Evolutionary conservation across 495 filamentous ascomycete species (phyloP), one percentile per base, ranked within the genome.

Genomic region (Xylaria sp.): DNA sequence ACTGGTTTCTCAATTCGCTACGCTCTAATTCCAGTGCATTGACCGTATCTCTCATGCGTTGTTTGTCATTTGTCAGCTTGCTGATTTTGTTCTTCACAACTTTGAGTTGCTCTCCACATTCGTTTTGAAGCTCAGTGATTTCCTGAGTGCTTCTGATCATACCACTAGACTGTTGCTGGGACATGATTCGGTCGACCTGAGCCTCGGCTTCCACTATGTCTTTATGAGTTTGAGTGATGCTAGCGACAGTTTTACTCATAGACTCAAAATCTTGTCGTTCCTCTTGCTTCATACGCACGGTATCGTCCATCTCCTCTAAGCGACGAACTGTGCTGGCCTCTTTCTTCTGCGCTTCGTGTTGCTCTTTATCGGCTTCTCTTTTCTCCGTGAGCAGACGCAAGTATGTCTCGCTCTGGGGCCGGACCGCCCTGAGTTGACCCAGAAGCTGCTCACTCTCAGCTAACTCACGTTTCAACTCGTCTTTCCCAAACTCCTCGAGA

Each of bases 221-320:
- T 61, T 84, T 86, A 73, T 87, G 82, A 50, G 91, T 90, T 78
- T 92, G 90, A 29, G 87, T 83, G 71, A 98, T 97, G 71, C 88
- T 92, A 64, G 85, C 84, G 3, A 97, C 92, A 1, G 92, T 92
- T 73, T 91, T 93, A 61, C 84, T 85, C 50, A 98, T 85, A 24
- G 88, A 83, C 73, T 97, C 93, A 12, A 93, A 84, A 58, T 97
- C 93, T 71, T 88, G 86, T 77, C 89, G 93, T 53, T 85, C 88
- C 33, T 91, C 87, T 57, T 87, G 83, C 31, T 83, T 88, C 61
- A 92, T 86, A 61, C 85, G 85, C 73, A 97, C 90, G 44, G 83
- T 77, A 14, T 84, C 86, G 74, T 97, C 95, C 72, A 93, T 88
- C 29, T 89, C 83, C 74, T 98, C 93, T 9, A 96, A 81, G 57